These are phyloP conservation scores for Inga oerstediana DNA, from an alignment of 306 rosid genomes.

Conservation along the genomic window DNA sequence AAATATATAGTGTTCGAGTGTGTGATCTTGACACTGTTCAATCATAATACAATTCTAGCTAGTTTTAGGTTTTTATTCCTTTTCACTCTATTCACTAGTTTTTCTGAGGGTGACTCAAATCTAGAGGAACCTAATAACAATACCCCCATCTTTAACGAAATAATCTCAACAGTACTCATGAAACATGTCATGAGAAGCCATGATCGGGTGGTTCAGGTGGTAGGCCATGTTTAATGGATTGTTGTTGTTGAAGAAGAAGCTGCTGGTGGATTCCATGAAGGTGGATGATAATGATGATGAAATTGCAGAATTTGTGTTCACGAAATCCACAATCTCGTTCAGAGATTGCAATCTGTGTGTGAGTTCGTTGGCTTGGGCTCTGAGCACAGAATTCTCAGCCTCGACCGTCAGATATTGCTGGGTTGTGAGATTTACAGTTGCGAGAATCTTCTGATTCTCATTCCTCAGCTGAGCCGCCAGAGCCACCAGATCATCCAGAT, in stretches of 20 bases:
- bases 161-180: conserved; percentile 35
- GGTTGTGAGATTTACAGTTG: conserved; percentile 53
- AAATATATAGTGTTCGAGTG: not conserved
- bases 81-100: conserved; percentile 12
- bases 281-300: conserved; percentile 18
- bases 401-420: conserved; percentile 61
- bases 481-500: conserved; percentile 69
- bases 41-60: not conserved
- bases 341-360: conserved; percentile 61
- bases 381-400: conserved; percentile 72
- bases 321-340: conserved; percentile 55
- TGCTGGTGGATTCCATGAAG: conserved; percentile 40
- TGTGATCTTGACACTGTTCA: not conserved
- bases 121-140: not conserved
- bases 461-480: conserved; percentile 56
- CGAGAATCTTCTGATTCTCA: conserved; percentile 64
- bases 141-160: not conserved
- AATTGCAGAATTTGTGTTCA: conserved; percentile 42
- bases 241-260: conserved; percentile 35
- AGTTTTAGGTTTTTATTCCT: conserved; percentile 32
- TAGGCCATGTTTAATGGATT: conserved; percentile 47
- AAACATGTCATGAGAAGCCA: conserved; percentile 63
- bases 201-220: conserved; percentile 64
- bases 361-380: conserved; percentile 74
- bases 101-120: not conserved